Evolutionary conservation across 2,329 filamentous ascomycete genomes (phyloP).

Genomic region (Penicillium sp.): DNA sequence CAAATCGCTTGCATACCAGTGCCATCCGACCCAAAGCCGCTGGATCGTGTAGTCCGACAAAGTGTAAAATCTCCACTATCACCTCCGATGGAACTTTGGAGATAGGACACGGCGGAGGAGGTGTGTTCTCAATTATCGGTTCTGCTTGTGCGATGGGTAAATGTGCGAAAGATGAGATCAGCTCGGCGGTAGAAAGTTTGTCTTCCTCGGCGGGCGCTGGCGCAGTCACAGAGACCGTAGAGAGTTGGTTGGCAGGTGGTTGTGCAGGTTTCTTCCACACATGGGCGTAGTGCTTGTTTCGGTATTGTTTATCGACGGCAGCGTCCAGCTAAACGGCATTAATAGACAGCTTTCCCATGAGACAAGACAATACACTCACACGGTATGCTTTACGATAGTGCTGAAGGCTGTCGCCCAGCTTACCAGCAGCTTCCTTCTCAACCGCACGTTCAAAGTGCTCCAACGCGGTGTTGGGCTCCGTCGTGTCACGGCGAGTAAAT

Average conservation of each 20-base stretch:
- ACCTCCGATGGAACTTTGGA: constrained; percentile 78
- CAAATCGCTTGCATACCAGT: constrained; percentile 80
- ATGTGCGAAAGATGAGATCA: constrained; percentile 72
- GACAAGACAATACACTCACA: constrained; percentile 45
- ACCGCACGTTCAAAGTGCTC: constrained; percentile 93
- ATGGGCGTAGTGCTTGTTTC: constrained; percentile 83
- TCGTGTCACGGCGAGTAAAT: constrained; percentile 30
- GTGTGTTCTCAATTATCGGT: constrained; percentile 68
- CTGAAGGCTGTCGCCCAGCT: constrained; percentile 80
- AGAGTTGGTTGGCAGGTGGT: constrained; percentile 48
- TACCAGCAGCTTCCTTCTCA: constrained; percentile 80
- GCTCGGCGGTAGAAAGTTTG: constrained; percentile 58
- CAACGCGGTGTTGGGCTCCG: constrained; percentile 70
- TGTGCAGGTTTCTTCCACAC: constrained; percentile 51
- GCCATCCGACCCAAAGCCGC: constrained; percentile 72
- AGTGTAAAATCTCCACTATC: constrained; percentile 71
- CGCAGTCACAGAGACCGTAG: constrained; percentile 53
- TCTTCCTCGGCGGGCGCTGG: constrained; percentile 56
- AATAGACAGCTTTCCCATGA: constrained; percentile 3
- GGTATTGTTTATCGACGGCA: constrained; percentile 79
- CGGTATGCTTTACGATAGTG: constrained; percentile 89
- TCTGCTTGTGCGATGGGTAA: constrained; percentile 66
- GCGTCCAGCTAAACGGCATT: constrained; percentile 66
- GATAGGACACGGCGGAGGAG: constrained; percentile 76
- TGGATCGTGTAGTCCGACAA: constrained; percentile 73